Conservation (phyloP, 2,329 filamentous ascomycete species). For the Cryphonectria japonica region DNA sequence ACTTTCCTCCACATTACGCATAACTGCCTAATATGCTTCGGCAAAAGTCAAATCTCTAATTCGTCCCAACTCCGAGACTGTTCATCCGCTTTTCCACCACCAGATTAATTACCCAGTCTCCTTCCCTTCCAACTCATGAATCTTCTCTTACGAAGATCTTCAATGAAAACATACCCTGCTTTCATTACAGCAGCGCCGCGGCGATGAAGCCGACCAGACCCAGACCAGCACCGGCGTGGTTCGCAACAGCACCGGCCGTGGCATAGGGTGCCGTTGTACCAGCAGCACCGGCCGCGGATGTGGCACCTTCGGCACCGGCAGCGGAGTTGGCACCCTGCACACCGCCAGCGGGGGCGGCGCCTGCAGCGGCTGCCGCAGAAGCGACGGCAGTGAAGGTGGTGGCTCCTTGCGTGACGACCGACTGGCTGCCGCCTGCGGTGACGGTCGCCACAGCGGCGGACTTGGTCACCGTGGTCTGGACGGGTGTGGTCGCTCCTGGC, state of each 20-base stretch:
- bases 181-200: conserved; percentile 51
- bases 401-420: not conserved
- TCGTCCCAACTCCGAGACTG: not conserved
- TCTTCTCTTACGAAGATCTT: not conserved
- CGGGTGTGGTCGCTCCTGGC: not conserved
- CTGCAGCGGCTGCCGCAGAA: not conserved
- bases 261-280: conserved; percentile 8
- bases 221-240: conserved; percentile 40
- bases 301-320: not conserved
- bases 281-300: conserved; percentile 7
- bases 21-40: not conserved
- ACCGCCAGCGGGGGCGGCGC: not conserved
- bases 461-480: not conserved
- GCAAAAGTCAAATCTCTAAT: not conserved
- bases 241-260: conserved; percentile 35
- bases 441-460: not conserved
- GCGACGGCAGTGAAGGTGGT: not conserved
- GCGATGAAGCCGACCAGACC: conserved; percentile 45
- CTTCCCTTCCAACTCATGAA: too few species aligned
- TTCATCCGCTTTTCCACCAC: not conserved
- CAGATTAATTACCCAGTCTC: not conserved
- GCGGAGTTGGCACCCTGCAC: conserved; percentile 6
- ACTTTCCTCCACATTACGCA: conserved; percentile 8
- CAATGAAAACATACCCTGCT: conserved; percentile 30
- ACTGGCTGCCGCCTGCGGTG: not conserved